Conservation (phyloP, 495 filamentous ascomycete species). For the Penicillium tannophilum region DNA sequence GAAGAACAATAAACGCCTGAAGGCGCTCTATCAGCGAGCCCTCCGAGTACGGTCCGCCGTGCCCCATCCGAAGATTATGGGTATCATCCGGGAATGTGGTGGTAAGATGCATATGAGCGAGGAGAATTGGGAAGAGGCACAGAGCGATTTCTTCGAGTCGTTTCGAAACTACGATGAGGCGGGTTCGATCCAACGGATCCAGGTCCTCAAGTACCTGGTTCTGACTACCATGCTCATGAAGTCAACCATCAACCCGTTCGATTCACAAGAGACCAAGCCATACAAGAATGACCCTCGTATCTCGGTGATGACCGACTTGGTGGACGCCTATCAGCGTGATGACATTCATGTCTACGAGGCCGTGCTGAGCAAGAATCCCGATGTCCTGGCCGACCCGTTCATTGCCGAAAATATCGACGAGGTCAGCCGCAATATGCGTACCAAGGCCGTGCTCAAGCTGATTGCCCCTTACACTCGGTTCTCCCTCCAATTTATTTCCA, state of each 20-base stretch:
- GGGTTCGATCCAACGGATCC: constrained; percentile 91
- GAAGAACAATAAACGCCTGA: constrained; percentile 95
- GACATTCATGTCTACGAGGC: constrained; percentile 91
- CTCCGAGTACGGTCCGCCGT: constrained; percentile 91
- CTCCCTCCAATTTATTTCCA: constrained; percentile 80
- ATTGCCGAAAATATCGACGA: constrained; percentile 99
- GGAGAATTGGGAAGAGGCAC: constrained; percentile 97
- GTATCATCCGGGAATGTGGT: constrained; percentile 96
- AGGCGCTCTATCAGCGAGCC: constrained; percentile 87
- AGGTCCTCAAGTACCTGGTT: constrained; percentile 96
- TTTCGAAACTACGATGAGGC: constrained; percentile 99
- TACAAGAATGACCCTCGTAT: constrained; percentile 96
- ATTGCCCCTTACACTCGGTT: constrained; percentile 96
- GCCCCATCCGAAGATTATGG: constrained; percentile 98
- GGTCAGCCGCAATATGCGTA: constrained; percentile 97
- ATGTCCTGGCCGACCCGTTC: constrained; percentile 89
- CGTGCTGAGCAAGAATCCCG: constrained; percentile 83
- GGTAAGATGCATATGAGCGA: constrained; percentile 99
- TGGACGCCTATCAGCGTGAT: constrained; percentile 94
- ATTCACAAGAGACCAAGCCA: constrained; percentile 98
- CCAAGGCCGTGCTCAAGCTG: constrained; percentile 89
- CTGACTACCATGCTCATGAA: constrained; percentile 98
- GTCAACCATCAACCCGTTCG: constrained; percentile 98
- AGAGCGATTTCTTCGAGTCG: constrained; percentile 97
- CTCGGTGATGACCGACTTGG: constrained; percentile 93